Evolutionary conservation across 495 filamentous ascomycete genomes (phyloP).

Genomic region (Viridothelium virens): DNA sequence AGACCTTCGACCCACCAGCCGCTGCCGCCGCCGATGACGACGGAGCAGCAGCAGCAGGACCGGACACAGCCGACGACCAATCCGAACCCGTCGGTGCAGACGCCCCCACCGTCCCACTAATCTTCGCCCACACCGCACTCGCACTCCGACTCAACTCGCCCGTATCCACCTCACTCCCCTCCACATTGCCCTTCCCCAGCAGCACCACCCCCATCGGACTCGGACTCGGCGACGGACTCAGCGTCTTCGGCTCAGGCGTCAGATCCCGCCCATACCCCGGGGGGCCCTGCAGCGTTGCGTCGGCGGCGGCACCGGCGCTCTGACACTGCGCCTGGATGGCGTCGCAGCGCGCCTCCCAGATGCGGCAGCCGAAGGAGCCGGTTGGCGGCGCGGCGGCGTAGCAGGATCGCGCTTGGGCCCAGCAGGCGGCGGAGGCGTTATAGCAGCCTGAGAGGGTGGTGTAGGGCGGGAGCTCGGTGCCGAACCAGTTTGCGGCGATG

Average conservation of each 20-base stretch:
- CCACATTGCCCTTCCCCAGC: not conserved
- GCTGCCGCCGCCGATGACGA: not conserved
- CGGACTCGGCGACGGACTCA: not conserved
- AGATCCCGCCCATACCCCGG: not conserved
- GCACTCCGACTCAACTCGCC: not conserved
- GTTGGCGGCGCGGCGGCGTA: conserved; percentile 50
- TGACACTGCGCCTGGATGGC: conserved; percentile 32
- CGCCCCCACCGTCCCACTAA: not conserved
- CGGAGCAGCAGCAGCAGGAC: not conserved
- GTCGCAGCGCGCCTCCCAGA: conserved; percentile 55
- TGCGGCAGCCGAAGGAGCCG: conserved; percentile 48
- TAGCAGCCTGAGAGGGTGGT: conserved; percentile 51
- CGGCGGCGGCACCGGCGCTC: not conserved
- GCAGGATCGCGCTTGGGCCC: conserved; percentile 48
- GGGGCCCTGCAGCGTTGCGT: not conserved
- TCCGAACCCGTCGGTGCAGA: not conserved
- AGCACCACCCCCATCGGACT: not conserved
- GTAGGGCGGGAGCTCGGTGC: conserved; percentile 49
- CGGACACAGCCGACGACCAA: not conserved
- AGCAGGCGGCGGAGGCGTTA: conserved; percentile 47
- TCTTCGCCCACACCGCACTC: conserved; percentile 2
- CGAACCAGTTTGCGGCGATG: conserved; percentile 68
- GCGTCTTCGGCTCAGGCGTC: not conserved
- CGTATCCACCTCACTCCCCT: not conserved
- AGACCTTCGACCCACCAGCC: not conserved